Conservation (phyloP, 768 basidiomycete genomes). For the Kwoniella shandongensis region DNA sequence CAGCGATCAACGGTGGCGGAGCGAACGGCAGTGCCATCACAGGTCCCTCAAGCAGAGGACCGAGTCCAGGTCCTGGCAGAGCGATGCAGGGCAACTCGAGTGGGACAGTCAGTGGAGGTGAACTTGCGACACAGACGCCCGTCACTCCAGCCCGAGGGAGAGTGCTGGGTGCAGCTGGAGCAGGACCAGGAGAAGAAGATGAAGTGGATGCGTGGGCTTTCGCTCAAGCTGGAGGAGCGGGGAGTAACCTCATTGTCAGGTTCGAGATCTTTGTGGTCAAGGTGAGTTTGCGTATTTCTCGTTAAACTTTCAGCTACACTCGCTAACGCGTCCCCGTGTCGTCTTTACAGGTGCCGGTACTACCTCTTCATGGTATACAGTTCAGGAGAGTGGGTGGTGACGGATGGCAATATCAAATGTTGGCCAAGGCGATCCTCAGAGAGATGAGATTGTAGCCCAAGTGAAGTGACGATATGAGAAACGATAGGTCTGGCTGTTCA, state of each 20-base stretch:
- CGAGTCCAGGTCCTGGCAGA: slow-evolving; percentile 12
- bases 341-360: slow-evolving; percentile 89
- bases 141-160: slow-evolving; percentile 10
- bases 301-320: no score
- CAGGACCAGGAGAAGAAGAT: slow-evolving; percentile 34
- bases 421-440: slow-evolving; percentile 58
- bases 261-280: slow-evolving; percentile 98
- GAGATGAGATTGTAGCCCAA: slow-evolving; percentile 51
- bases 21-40: not conserved
- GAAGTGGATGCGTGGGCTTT: slow-evolving; percentile 53
- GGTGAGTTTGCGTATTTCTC: no score
- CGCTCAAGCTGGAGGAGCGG: slow-evolving; percentile 56
- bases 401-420: slow-evolving; percentile 96
- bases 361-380: slow-evolving; percentile 90
- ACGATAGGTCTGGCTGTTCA: not conserved
- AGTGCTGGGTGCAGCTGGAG: not conserved
- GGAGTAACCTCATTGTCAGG: slow-evolving; percentile 78
- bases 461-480: not conserved
- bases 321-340: no score
- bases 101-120: slow-evolving; percentile 32
- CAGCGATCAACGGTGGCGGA: slow-evolving; percentile 14
- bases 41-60: slow-evolving; percentile 1
- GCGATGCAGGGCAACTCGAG: slow-evolving; percentile 13
- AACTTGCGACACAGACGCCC: slow-evolving; percentile 4
- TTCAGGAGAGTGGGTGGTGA: slow-evolving; percentile 88